Base-by-base conservation (phyloP, 768 basidiomycete species). In the Xerocomellus intermedius region DNA sequence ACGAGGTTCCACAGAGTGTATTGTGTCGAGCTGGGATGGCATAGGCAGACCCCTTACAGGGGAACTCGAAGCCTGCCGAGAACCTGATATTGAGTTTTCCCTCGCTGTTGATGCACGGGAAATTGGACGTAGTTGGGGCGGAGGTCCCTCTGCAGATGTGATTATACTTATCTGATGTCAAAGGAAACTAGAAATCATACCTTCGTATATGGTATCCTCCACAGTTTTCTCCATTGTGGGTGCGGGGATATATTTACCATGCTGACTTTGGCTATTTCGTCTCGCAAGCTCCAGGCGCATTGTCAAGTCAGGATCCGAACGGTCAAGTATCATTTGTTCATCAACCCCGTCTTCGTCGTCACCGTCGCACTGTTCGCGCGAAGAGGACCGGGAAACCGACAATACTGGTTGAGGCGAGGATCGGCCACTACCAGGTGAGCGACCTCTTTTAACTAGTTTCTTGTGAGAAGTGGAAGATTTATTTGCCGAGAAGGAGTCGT, bases 281-380 rank as follows among this genome's bases (percentile, higher is more conserved):
- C 91, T 77, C 6, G 94, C 94, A 46, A 96, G 74, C 58, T 91
- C 91, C 48, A 97, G 73, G 45, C 87, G 85, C 74, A 82, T 77
- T 21, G 85, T 80, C 50, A 96, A 75, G 66, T 95, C 89, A 61
- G 81, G 80, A 64, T 93, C 91, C 16, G 87, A 89, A 47, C 81
- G 76, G 58, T 90, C 86, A 58, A 82, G 71, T 12, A 71, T 69
- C 46, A 70, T 54, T 48, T 76, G 69, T 8, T 75, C 71, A 16
- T 72, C 71, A 21, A 79, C 69, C 39, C 76, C 77, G n/a, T 80
- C 82, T 26, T 65, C 66, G 52, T 82, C 77, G 60, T 77, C 46
- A 47, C 75, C 75, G 28, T 67, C 46, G 8, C 67, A 65, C 43
- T 67, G 66, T 26, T 80, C 82, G 58, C 71, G 65, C 12, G 83